Percentiles rank a stretch among this genome's conserved stretches.
Evolutionary conservation across 345 rosid species (phyloP).

Genomic region (Sonneratia caseolaris): DNA sequence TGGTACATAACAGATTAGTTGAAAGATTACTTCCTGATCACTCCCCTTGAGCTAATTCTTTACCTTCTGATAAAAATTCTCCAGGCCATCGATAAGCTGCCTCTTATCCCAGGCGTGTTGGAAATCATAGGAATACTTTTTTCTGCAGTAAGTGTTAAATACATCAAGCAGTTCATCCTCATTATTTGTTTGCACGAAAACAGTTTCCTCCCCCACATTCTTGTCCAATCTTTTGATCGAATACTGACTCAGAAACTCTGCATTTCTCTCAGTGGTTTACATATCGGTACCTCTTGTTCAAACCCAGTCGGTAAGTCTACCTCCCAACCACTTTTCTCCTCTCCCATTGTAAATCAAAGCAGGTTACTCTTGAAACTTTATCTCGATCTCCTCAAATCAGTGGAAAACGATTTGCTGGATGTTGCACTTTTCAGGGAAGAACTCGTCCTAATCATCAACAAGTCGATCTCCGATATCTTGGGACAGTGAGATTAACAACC

Average conservation of each 20-base stretch:
- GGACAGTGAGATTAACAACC: conserved; percentile 38
- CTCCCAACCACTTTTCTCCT: neutral
- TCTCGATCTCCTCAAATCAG: no score
- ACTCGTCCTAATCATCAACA: conserved; percentile 50
- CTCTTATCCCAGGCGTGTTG: conserved; percentile 48
- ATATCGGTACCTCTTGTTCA: conserved; percentile 86
- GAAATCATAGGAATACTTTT: conserved; percentile 73
- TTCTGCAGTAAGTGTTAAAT: conserved; percentile 44
- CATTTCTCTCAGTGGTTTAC: conserved; percentile 63
- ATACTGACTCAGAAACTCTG: conserved; percentile 13
- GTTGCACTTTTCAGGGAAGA: conserved; percentile 46
- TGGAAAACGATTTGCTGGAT: neutral
- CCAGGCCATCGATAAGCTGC: conserved; percentile 73
- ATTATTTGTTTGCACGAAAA: no score
- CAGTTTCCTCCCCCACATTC: no score
- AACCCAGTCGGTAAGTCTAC: conserved; percentile 61
- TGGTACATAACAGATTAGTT: neutral
- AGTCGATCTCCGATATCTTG: conserved; percentile 46
- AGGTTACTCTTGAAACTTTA: neutral
- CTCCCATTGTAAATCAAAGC: conserved; percentile 4
- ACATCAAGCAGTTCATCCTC: neutral
- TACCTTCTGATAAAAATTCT: no score
- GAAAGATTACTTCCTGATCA: neutral
- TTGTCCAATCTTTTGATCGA: neutral
- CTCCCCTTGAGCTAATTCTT: neutral